Conservation (phyloP, 768 basidiomycete genomes). For the Rhodotorula babjevae region DNA sequence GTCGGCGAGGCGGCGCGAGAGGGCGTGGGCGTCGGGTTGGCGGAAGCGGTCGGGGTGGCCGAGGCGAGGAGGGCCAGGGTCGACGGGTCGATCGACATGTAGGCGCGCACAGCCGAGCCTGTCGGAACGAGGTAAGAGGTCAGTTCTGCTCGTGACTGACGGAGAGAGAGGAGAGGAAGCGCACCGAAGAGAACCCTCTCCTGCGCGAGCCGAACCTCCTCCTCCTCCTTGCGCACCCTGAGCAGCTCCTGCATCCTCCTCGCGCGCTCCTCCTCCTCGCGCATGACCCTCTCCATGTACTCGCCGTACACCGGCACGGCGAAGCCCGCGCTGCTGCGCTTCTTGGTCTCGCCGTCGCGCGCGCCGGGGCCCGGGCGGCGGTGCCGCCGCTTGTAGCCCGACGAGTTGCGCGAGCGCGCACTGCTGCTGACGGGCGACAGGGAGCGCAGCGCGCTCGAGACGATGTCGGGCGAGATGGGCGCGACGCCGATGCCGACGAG, state of each 20-base stretch:
- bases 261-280: conserved; percentile 6
- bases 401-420: not conserved
- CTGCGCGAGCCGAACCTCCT: not conserved
- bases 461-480: not conserved
- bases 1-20: not conserved
- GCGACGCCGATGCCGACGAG: not conserved
- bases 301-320: not conserved
- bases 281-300: not conserved
- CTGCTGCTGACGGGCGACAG: not conserved
- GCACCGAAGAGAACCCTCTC: not conserved
- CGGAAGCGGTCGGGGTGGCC: not conserved
- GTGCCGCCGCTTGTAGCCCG: conserved; percentile 1
- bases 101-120: not conserved
- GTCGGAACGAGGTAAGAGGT: not conserved
- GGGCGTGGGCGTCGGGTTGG: not conserved
- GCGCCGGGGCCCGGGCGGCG: not conserved
- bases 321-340: not conserved
- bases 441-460: not conserved
- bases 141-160: not conserved
- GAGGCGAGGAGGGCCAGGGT: not conserved
- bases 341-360: not conserved
- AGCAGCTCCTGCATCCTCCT: not conserved
- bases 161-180: not conserved
- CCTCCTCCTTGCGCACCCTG: not conserved
- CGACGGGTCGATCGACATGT: conserved; percentile 3